Evolutionary conservation across 768 basidiomycete species (phyloP).

Genomic region (Lactifluus volemus): DNA sequence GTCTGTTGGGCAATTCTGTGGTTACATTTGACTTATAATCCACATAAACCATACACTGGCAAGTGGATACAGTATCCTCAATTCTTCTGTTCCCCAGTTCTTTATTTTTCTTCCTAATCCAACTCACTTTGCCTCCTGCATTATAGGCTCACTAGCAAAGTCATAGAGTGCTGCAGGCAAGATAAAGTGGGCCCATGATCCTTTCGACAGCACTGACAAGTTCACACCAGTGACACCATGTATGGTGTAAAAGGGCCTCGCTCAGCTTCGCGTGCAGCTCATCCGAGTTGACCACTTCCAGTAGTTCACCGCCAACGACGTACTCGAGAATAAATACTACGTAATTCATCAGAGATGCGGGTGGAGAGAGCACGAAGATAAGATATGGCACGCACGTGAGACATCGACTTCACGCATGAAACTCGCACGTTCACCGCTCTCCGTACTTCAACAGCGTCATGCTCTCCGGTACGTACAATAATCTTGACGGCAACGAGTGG

Average conservation of each 20-base stretch:
- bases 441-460: too few species aligned
- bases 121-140: too few species aligned
- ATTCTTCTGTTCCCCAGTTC: too few species aligned
- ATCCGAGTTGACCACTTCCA: constrained; percentile 61
- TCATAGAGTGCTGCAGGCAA: too few species aligned
- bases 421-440: neutral
- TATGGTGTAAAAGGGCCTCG: constrained; percentile 49
- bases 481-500: constrained; percentile 24
- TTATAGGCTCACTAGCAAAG: too few species aligned
- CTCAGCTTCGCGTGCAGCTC: constrained; percentile 26
- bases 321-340: constrained; percentile 72
- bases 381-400: constrained; percentile 5
- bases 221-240: constrained; percentile 77
- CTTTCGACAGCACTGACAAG: constrained; percentile 71
- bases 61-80: too few species aligned
- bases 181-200: constrained; percentile 46
- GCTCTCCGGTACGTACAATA: constrained; percentile 5
- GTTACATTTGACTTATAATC: too few species aligned
- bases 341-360: neutral
- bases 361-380: neutral
- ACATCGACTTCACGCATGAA: constrained; percentile 18
- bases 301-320: constrained; percentile 71
- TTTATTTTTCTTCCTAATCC: too few species aligned
- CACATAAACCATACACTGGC: too few species aligned
- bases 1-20: too few species aligned